A percentile compares a stretch with the other conserved stretches of the same genome.
These are phyloP conservation scores for Ophiostoma fasciatum DNA, from an alignment of 2,329 filamentous ascomycete genomes.

Conservation along the genomic window DNA sequence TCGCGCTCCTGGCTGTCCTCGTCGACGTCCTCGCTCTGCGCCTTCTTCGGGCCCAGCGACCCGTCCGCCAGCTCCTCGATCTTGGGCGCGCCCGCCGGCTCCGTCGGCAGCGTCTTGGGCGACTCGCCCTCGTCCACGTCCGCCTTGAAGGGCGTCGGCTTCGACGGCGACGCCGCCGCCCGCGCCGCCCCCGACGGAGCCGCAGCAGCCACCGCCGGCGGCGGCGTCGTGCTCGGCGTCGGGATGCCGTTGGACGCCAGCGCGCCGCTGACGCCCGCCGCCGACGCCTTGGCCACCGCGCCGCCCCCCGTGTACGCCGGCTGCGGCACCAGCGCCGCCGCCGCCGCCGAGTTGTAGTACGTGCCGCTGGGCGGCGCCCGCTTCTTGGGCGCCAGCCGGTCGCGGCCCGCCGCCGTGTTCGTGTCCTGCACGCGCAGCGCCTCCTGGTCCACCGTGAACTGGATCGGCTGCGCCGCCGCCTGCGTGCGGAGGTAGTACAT, in stretches of 20 bases:
- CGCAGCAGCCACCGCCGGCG: slow-evolving; percentile 29
- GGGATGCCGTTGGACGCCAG: slow-evolving; percentile 48
- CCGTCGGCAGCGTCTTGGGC: slow-evolving; percentile 61
- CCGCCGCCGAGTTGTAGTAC: slow-evolving; percentile 42
- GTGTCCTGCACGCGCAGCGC: slow-evolving; percentile 78
- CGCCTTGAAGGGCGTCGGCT: slow-evolving; percentile 57
- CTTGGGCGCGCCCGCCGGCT: slow-evolving; percentile 46
- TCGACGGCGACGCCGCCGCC: slow-evolving; percentile 41
- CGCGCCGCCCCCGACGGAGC: slow-evolving; percentile 23
- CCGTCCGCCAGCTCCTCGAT: slow-evolving; percentile 50
- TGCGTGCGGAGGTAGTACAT: slow-evolving; percentile 99
- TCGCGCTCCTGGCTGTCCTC: slow-evolving; percentile 61
- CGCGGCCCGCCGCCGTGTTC: slow-evolving; percentile 46
- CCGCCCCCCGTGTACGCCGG: slow-evolving; percentile 46
- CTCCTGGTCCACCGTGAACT: slow-evolving; percentile 98
- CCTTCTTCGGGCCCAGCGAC: slow-evolving; percentile 29
- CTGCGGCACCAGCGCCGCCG: slow-evolving; percentile 49
- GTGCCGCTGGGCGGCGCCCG: slow-evolving; percentile 40
- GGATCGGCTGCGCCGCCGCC: slow-evolving; percentile 90
- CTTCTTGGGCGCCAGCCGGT: slow-evolving; percentile 54
- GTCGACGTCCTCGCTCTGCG: slow-evolving; percentile 59
- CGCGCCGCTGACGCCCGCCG: slow-evolving; percentile 17
- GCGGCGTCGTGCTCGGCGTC: slow-evolving; percentile 55
- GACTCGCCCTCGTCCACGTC: slow-evolving; percentile 64
- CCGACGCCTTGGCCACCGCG: slow-evolving; percentile 17